A percentile compares a stretch with the other conserved stretches of the same genome.
These are phyloP conservation scores for Irpex sp. DNA, from an alignment of 1,284 basidiomycete genomes.

Conservation along the genomic window DNA sequence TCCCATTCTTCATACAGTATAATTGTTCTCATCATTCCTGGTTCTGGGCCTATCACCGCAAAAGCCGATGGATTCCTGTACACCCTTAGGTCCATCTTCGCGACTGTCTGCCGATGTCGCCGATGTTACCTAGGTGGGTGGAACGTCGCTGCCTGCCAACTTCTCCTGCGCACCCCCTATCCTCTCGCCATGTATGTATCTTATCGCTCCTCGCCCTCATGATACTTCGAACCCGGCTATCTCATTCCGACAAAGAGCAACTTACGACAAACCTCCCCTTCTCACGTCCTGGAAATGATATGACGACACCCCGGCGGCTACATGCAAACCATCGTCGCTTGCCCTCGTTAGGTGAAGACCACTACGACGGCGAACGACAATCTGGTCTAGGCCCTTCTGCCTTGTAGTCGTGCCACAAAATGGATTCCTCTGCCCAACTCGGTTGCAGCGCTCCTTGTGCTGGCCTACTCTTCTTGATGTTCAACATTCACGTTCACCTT, in stretches of 20 bases:
- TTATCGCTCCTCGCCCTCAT: not conserved
- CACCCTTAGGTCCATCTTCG: not conserved
- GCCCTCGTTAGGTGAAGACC: not conserved
- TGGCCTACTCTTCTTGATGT: not conserved
- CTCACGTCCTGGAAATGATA: not conserved
- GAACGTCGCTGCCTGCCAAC: not conserved
- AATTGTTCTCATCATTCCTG: not conserved
- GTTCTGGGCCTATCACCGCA: not conserved
- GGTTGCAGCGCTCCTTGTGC: not conserved
- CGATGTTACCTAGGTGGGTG: not conserved
- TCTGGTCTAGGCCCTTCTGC: not conserved
- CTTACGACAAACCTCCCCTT: not conserved
- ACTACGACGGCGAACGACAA: not conserved
- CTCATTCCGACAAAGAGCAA: not conserved
- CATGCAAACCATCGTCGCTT: not conserved
- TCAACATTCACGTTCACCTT: not conserved
- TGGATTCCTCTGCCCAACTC: not conserved
- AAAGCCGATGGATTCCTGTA: not conserved
- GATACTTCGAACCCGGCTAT: not conserved
- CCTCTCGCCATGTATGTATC: not conserved
- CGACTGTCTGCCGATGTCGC: not conserved
- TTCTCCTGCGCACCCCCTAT: not conserved
- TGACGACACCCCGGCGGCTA: not conserved
- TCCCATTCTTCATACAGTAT: not conserved
- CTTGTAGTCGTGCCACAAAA: not conserved